phyloP scores from a whole-genome alignment of 352 stramenopile species.

The Phytophthora fragariae region DNA sequence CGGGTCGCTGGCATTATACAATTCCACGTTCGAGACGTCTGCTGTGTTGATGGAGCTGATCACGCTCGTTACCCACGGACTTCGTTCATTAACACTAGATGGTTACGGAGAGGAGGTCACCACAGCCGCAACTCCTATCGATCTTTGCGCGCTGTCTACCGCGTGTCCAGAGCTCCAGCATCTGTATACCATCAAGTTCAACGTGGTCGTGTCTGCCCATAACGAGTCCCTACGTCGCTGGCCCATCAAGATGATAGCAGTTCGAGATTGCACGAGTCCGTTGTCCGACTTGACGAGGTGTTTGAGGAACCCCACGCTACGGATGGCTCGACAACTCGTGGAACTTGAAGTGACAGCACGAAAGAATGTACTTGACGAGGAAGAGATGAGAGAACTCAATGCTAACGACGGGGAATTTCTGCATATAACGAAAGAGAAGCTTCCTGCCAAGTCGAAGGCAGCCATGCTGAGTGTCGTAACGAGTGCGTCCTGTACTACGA shows the following conservation, averaged over 20 bases:
- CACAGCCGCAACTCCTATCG: not conserved
- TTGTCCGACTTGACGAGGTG: not conserved
- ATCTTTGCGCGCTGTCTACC: not conserved
- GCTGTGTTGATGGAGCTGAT: not conserved
- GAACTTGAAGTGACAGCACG: not conserved
- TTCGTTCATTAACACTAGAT: not conserved
- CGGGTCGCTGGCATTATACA: not conserved
- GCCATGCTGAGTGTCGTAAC: no score
- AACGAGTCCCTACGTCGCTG: not conserved
- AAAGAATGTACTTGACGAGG: not conserved
- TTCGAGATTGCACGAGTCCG: not conserved
- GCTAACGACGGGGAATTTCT: not conserved
- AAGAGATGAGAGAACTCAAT: not conserved
- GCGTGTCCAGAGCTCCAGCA: not conserved
- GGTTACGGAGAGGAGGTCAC: no score
- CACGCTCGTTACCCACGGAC: not conserved
- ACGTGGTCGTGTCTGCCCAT: not conserved
- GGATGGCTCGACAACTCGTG: not conserved
- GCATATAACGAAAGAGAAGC: not conserved
- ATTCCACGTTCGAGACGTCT: not conserved
- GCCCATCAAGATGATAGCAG: not conserved
- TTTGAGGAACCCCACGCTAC: constrained; percentile 9
- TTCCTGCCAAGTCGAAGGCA: not conserved
- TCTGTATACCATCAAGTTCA: not conserved
- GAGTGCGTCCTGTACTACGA: no score